These are phyloP conservation scores for Phytophthora melonis DNA, from an alignment of 352 stramenopile species.

Conservation along the genomic window DNA sequence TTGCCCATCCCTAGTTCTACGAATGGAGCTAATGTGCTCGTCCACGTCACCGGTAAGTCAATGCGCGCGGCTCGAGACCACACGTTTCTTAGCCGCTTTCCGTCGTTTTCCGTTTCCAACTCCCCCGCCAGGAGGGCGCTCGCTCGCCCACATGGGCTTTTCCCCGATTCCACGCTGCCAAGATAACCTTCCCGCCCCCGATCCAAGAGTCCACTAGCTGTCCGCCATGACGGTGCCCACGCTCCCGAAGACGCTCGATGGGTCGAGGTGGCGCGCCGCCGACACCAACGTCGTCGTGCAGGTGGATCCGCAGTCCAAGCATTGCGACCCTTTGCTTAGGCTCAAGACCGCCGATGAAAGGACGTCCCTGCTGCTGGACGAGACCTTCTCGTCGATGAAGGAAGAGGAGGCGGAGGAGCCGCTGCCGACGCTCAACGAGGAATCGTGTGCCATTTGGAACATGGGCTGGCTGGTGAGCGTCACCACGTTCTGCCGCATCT, in stretches of 20 bases:
- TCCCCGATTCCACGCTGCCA: conserved; percentile 2
- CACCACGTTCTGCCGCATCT: conserved; percentile 83
- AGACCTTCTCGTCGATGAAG: conserved; percentile 25
- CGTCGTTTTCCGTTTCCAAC: no score
- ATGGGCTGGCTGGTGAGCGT: conserved; percentile 90
- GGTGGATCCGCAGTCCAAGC: conserved; percentile 18
- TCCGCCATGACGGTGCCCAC: conserved; percentile 27
- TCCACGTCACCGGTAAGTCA: conserved; percentile 21
- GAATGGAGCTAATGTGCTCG: conserved; percentile 16
- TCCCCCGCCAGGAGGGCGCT: no score
- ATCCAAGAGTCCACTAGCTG: neutral
- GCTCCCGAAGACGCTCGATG: conserved; percentile 24
- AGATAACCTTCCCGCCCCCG: conserved; percentile 4
- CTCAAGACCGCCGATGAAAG: conserved; percentile 23
- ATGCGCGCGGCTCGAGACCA: neutral
- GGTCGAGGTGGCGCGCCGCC: conserved; percentile 10
- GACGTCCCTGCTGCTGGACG: conserved; percentile 24
- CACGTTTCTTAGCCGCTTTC: conserved; percentile 23
- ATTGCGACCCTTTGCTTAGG: conserved; percentile 7
- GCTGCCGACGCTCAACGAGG: conserved; percentile 52
- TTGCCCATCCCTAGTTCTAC: no score
- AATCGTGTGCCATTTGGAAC: conserved; percentile 76
- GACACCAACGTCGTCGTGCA: conserved; percentile 27
- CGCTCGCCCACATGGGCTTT: conserved; percentile 28
- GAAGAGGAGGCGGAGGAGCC: conserved; percentile 28